Base-by-base conservation (phyloP, 2,329 filamentous ascomycete genomes). In the Sporothrix luriei region DNA sequence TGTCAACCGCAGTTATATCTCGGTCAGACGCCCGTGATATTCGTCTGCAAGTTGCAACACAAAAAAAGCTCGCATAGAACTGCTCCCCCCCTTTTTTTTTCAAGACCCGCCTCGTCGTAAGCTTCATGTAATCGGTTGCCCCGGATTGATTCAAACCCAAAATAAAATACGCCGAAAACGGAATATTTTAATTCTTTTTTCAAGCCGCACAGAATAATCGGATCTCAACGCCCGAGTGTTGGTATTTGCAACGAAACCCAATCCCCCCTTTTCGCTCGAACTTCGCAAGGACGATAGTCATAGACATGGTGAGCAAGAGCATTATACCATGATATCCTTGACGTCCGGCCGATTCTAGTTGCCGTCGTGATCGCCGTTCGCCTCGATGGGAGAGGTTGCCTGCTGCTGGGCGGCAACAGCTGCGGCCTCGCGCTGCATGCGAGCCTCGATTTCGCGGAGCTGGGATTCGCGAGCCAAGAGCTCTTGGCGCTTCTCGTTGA, bases 401-500 rank as follows among this genome's bases (percentile, higher is more conserved):
- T 73, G 72, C 70, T 77, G 79, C 66, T 79, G 77, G 66, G 77
- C 77, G 65, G 84, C 83, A n/a, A 76, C 77, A 64, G 84, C 83
- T 78, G 87, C 90, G 74, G 89, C 86, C 83, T 97, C 93, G 79
- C 94, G 90, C 79, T 94, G 90, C 94, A 98, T 97, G 78, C 94
- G 91, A 73, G 94, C 94, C 83, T 98, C 94, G 79, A 99, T 97
- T 85, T 99, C 95, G 82, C 95, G 94, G 76, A 99, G 89, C 84
- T 99, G 95, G 78, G 93, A 97, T 85, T 99, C 95, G 81, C 95
- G 93, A 74, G 95, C 95, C 82, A 99, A 81, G 73, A 99, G 87
- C 83, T 99, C 95, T 84, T 99, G 95, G 84, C 95, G 90, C 89
- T 99, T 99, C 88, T 98, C 95, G 84, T 97, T 97, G 85, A 99